phyloP scores from a whole-genome alignment of 2,329 filamentous ascomycete genomes.

The Colletotrichum orbiculare region DNA sequence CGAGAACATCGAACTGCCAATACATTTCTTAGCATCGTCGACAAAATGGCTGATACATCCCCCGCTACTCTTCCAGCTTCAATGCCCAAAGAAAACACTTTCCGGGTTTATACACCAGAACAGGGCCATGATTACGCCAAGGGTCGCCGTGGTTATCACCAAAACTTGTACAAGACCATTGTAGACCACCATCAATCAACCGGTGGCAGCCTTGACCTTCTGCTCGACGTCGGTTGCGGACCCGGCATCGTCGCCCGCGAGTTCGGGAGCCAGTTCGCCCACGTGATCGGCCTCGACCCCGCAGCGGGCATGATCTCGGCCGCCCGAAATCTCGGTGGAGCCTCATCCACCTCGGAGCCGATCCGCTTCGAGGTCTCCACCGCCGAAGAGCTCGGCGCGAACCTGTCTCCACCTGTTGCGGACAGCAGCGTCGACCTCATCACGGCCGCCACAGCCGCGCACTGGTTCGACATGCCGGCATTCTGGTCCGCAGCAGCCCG shows the following conservation, averaged over 20 bases:
- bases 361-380: conserved; percentile 55
- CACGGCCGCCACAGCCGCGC: conserved; percentile 60
- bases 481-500: conserved; percentile 61
- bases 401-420: conserved; percentile 42
- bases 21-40: not conserved
- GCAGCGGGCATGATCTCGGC: conserved; percentile 63
- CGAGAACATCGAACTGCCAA: not conserved
- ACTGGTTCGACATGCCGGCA: conserved; percentile 66
- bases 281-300: conserved; percentile 62
- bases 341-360: conserved; percentile 41
- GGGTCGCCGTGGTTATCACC: conserved; percentile 54
- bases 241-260: conserved; percentile 61
- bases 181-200: conserved; percentile 57
- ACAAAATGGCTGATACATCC: conserved; percentile 13
- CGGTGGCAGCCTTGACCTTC: conserved; percentile 52
- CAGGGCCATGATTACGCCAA: conserved; percentile 58
- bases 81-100: conserved; percentile 47
- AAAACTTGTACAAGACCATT: conserved; percentile 58
- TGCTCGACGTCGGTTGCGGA: conserved; percentile 68
- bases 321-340: conserved; percentile 51
- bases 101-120: conserved; percentile 55
- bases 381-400: conserved; percentile 55
- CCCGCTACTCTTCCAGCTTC: conserved; percentile 9
- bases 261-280: conserved; percentile 57
- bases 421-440: conserved; percentile 59